Evolutionary conservation across 2,329 filamentous ascomycete genomes (phyloP), one percentile per base, ranked within the genome.

Genomic region (Passalora sequoiae): DNA sequence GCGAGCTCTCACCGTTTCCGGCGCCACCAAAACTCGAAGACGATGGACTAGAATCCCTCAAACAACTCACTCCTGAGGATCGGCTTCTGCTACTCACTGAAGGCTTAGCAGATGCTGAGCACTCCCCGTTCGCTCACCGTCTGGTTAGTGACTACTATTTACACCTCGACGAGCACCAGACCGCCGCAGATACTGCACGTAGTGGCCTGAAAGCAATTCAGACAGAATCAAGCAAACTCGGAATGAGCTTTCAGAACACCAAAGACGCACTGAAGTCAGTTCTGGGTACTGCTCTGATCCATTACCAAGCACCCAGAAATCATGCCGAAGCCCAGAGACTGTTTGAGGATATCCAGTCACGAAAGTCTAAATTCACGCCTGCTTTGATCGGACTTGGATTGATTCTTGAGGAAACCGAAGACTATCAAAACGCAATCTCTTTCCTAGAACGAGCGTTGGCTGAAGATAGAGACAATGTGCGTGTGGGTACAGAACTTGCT

Each of bases 341-440:
- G 0, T 97, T 98, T 55, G 82, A 95, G 55, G 77, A 77, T 21
- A 85, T 97, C 4, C 73, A 98, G 1, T 72, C 78, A 36, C 78
- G 84, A 19, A 88, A 94, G 44, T 76, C 81, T 2, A 79, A 78
- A 2, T 89, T 85, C 1, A 94, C 89, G 0, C 70, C 81, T 21
- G 89, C 89, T 2, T 71, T 98, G 49, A 86, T 97, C 33, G 92
- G 92, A 1, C 80, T 96, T 24, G 94, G 92, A 1, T 68, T 97
- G 17, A 91, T 98, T 29, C 83, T 89, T 35, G 89, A 96, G 64
- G 92, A 97, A 57, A 89, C 95, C 53, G 84, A 95, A 58, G 85
- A 97, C 50, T 96, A 86, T 57, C 73, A 78, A 35, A 76, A 87
- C 57, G 92, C 94, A 0, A 80, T 89, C 28, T 77, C 84, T 20